phyloP scores from a whole-genome alignment of 495 filamentous ascomycete genomes.

The Aspergillus baeticus region DNA sequence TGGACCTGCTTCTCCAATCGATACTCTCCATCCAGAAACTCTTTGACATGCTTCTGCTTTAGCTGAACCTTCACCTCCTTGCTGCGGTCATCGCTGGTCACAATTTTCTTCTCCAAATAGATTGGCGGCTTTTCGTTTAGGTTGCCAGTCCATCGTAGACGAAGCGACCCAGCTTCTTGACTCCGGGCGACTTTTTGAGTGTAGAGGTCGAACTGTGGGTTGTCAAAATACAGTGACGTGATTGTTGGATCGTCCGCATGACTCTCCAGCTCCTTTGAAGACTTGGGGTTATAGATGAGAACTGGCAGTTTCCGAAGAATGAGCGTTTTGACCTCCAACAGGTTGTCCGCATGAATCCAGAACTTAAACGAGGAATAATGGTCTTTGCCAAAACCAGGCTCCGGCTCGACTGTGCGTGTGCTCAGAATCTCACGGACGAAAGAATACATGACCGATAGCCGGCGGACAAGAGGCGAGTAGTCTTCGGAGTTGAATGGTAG shows the following conservation, averaged over 20 bases:
- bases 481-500: constrained; percentile 94
- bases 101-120: constrained; percentile 82
- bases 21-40: constrained; percentile 84
- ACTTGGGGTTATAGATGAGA: constrained; percentile 86
- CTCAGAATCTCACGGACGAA: constrained; percentile 79
- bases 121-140: constrained; percentile 75
- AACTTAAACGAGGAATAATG: constrained; percentile 93
- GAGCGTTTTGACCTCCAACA: constrained; percentile 92
- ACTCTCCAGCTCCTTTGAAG: constrained; percentile 73
- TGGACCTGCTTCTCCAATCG: constrained; percentile 86
- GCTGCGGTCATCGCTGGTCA: constrained; percentile 70
- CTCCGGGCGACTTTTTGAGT: constrained; percentile 75
- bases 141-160: constrained; percentile 90
- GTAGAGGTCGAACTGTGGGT: constrained; percentile 79
- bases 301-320: constrained; percentile 88
- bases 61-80: constrained; percentile 75
- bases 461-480: constrained; percentile 84
- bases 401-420: constrained; percentile 50
- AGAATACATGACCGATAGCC: constrained; percentile 90
- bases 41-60: constrained; percentile 91
- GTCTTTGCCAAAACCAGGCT: constrained; percentile 51
- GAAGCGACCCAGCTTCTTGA: constrained; percentile 76
- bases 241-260: constrained; percentile 81
- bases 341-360: constrained; percentile 94
- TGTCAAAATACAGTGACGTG: constrained; percentile 96